phyloP scores from a whole-genome alignment of 2,329 filamentous ascomycete species.

The Juglanconis juglandina region DNA sequence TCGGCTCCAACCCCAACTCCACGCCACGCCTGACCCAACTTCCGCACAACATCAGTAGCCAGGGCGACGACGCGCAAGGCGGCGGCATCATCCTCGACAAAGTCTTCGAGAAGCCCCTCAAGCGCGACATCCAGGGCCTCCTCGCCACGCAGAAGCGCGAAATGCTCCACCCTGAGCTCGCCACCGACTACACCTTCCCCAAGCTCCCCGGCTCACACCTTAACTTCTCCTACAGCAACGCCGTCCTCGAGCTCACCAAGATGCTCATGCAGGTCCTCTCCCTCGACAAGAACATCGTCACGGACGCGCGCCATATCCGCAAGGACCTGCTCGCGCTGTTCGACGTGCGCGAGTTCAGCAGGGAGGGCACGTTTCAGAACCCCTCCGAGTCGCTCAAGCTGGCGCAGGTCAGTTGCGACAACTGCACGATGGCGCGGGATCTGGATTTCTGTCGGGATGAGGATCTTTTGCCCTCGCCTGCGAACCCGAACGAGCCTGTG shows the following conservation, averaged over 20 bases:
- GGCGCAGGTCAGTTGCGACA: conserved; percentile 76
- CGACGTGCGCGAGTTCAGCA: conserved; percentile 89
- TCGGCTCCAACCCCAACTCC: conserved; percentile 44
- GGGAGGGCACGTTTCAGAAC: conserved; percentile 83
- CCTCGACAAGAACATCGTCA: conserved; percentile 83
- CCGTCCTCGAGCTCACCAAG: conserved; percentile 88
- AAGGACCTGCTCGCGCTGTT: conserved; percentile 88
- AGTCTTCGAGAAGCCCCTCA: conserved; percentile 81
- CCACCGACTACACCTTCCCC: conserved; percentile 83
- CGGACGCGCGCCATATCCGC: conserved; percentile 82
- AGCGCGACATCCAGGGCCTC: conserved; percentile 81
- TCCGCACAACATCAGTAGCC: conserved; percentile 46
- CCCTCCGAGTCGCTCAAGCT: conserved; percentile 74
- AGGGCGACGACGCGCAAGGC: conserved; percentile 55
- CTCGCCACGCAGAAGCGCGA: conserved; percentile 84
- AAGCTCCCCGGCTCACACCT: conserved; percentile 70
- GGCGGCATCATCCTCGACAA: conserved; percentile 70
- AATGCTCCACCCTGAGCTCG: conserved; percentile 82
- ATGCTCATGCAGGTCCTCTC: conserved; percentile 87
- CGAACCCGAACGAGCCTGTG: conserved; percentile 19
- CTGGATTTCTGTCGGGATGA: conserved; percentile 90
- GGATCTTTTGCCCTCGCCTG: conserved; percentile 59
- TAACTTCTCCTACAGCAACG: conserved; percentile 47
- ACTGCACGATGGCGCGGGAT: conserved; percentile 85
- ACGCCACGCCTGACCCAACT: conserved; percentile 59